Evolutionary conservation across 2,329 filamentous ascomycete species (phyloP), one percentile per base, ranked within the genome.

Genomic region (Drechslerella coelobrocha): DNA sequence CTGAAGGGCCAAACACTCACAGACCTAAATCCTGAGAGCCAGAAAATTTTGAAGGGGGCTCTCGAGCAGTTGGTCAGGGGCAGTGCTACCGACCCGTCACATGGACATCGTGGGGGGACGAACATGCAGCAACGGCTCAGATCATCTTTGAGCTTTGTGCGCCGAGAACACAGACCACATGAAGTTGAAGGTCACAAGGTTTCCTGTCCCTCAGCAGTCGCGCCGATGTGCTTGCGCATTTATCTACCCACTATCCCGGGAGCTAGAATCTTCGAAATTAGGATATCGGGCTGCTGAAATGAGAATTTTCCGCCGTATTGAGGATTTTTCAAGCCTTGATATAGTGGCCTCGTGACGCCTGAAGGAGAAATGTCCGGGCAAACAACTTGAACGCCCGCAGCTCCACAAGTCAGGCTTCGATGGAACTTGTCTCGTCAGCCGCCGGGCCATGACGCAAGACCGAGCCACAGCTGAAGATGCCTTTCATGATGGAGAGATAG

Each of bases 131-230:
- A 21, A 9, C 29, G 29, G 5, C 34, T 12, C 14, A 6, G 17
- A 31, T 34, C 26, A 31, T 7, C 24, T 2, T 45, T 19, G 39
- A 39, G 29, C 39, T 3, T 26, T n/a, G n/a, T n/a, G n/a, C n/a
- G n/a, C 53, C 21, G 24, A 26, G 50, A 51, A 50, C 45, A 66
- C 27, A 31, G 41, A 37, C 56, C 63, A 68, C 56, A 61, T 68
- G 63, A 27, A 68, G 27, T 53, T 31, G 39, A 17, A 51, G 55
- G 63, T 68, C 63, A 68, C 63, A 68, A 59, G 63, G 63, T 51
- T 24, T 23, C 6, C 24, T 45, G 6, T n/a, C 27, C 2, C n/a
- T 29, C 41, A 23, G 23, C 24, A 17, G 24, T 43, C 23, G 31
- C 14, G 12, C 39, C 14, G 14, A 37, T 37, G 8, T 37, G 8